Evolutionary conservation across 352 stramenopile genomes (phyloP).

Genomic region (Globisporangium middletonii): DNA sequence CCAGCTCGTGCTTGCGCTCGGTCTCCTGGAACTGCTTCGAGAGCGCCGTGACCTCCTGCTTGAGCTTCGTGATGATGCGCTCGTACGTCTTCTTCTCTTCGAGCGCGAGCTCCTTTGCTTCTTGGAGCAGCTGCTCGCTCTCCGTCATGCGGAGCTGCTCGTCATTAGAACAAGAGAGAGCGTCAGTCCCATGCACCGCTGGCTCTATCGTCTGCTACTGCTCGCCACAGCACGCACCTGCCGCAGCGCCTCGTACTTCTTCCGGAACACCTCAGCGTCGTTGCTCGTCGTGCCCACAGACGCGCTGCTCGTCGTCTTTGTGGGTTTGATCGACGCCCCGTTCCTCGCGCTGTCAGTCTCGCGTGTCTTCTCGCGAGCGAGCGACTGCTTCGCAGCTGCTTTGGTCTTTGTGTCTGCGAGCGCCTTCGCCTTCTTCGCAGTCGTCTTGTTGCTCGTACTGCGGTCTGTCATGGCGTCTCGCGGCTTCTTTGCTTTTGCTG

Average conservation of each 20-base stretch:
- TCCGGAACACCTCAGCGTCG: conserved; percentile 11
- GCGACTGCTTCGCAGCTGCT: too few relatives aligned
- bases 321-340: not conserved
- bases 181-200: not conserved
- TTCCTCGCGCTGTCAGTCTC: conserved; percentile 7
- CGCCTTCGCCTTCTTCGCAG: conserved; percentile 5
- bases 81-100: conserved; percentile 74
- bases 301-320: conserved; percentile 2
- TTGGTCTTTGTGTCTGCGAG: not conserved
- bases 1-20: conserved; percentile 33
- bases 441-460: not conserved
- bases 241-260: conserved; percentile 48
- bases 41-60: conserved; percentile 54
- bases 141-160: conserved; percentile 52
- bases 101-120: conserved; percentile 48
- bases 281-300: not conserved
- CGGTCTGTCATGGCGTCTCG: not conserved
- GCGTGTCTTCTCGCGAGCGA: not conserved
- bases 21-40: conserved; percentile 46
- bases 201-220: not conserved
- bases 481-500: not conserved
- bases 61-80: conserved; percentile 62
- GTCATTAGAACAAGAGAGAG: not conserved
- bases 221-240: conserved; percentile 16
- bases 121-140: conserved; percentile 50